Percentiles rank a stretch among this genome's conserved stretches.
phyloP scores from a whole-genome alignment of 78 protist species.

The Dictyostelium citrinum region DNA sequence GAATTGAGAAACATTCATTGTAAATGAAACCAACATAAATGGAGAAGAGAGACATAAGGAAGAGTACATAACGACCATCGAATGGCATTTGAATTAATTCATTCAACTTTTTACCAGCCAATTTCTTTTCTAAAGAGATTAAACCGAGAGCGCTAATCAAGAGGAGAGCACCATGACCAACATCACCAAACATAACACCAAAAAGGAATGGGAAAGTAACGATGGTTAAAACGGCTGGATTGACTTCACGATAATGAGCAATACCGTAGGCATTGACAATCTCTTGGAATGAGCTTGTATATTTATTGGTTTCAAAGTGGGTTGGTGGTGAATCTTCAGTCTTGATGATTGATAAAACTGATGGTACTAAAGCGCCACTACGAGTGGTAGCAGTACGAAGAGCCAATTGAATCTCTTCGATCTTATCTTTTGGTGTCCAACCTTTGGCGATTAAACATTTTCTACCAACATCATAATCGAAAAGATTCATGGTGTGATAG shows the following conservation, averaged over 20 bases:
- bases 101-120: constrained; percentile 58
- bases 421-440: constrained; percentile 88
- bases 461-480: constrained; percentile 87
- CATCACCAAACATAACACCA: constrained; percentile 99
- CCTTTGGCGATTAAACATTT: constrained; percentile 91
- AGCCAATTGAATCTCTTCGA: constrained; percentile 68
- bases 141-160: constrained; percentile 81
- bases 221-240: constrained; percentile 91
- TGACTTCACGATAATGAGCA: constrained; percentile 95
- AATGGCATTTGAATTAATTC: constrained; percentile 93
- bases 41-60: constrained; percentile 98
- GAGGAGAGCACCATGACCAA: constrained; percentile 98
- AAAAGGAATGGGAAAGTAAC: constrained; percentile 99
- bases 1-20: constrained; percentile 94
- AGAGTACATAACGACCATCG: constrained; percentile 97
- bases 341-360: constrained; percentile 75
- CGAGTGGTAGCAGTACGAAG: constrained; percentile 77
- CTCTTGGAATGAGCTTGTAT: constrained; percentile 90
- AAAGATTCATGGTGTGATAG: constrained; percentile 94
- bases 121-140: constrained; percentile 87
- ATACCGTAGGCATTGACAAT: constrained; percentile 98
- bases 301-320: constrained; percentile 87
- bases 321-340: constrained; percentile 95
- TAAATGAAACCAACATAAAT: constrained; percentile 98
- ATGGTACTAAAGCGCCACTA: constrained; percentile 83